These are phyloP conservation scores for Cryptosporidium parvum DNA, from an alignment of 169 alveolate species.

Conservation along the genomic window DNA sequence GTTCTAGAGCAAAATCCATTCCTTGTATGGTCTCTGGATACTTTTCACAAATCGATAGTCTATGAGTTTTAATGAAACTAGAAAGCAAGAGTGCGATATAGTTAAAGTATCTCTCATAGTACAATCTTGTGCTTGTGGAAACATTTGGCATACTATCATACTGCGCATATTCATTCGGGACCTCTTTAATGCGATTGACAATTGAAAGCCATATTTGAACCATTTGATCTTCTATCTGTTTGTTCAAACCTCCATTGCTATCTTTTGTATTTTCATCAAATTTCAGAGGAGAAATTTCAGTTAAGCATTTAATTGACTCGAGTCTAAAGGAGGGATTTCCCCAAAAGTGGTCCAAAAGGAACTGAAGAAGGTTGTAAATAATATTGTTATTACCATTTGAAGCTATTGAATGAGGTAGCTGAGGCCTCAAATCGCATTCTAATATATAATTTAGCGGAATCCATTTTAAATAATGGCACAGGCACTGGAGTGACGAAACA, in stretches of 20 bases:
- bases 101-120: slow-evolving; percentile 89
- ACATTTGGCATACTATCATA: slow-evolving; percentile 86
- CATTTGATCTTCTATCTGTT: slow-evolving; percentile 81
- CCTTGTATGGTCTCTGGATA: slow-evolving; percentile 49
- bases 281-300: slow-evolving; percentile 91
- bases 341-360: slow-evolving; percentile 91
- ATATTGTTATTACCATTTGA: slow-evolving; percentile 1
- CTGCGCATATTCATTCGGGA: slow-evolving; percentile 84
- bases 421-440: slow-evolving; percentile 82
- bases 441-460: slow-evolving; percentile 94
- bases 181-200: slow-evolving; percentile 82
- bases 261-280: slow-evolving; percentile 77
- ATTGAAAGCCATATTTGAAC: slow-evolving; percentile 85
- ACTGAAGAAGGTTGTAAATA: slow-evolving; percentile 80
- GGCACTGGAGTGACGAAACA: slow-evolving; percentile 91
- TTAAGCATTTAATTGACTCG: slow-evolving; percentile 92
- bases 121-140: slow-evolving; percentile 83
- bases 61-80: slow-evolving; percentile 81
- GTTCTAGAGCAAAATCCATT: slow-evolving; percentile 48
- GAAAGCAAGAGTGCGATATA: slow-evolving; percentile 87
- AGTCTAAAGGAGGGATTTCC: slow-evolving; percentile 88
- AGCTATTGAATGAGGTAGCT: slow-evolving; percentile 40
- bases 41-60: slow-evolving; percentile 62
- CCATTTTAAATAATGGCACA: slow-evolving; percentile 94
- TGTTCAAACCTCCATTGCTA: slow-evolving; percentile 25